These are phyloP conservation scores for Ballota nigra DNA, from an alignment of 257 asterid species.

Conservation along the genomic window DNA sequence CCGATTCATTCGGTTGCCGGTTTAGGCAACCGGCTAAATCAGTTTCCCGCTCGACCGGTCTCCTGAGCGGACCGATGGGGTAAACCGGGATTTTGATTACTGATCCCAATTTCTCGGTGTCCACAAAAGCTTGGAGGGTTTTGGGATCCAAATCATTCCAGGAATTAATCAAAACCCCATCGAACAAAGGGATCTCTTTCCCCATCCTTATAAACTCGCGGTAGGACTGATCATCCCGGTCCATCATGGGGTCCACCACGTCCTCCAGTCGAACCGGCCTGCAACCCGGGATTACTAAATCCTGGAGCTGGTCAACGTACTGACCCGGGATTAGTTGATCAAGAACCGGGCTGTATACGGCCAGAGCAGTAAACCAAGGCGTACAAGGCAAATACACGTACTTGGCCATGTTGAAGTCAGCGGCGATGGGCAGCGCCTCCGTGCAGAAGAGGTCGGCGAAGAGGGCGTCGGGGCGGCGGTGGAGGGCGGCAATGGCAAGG, in stretches of 20 bases:
- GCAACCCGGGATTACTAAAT: slow-evolving; percentile 60
- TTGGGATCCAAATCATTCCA: slow-evolving; percentile 59
- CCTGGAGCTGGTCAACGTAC: slow-evolving; percentile 40
- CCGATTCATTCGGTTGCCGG: slow-evolving; percentile 55
- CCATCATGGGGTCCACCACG: slow-evolving; percentile 62
- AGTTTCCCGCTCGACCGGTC: slow-evolving; percentile 23
- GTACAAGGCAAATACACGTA: background rate
- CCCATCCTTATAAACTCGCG: slow-evolving; percentile 33
- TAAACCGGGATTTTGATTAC: slow-evolving; percentile 43
- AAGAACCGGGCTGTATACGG: slow-evolving; percentile 50
- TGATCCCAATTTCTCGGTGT: slow-evolving; percentile 27
- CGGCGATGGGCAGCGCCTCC: slow-evolving; percentile 42
- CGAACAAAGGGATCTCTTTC: slow-evolving; percentile 19
- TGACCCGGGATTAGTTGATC: slow-evolving; percentile 44
- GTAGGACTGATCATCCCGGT: slow-evolving; percentile 51
- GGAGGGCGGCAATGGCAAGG: slow-evolving; percentile 42
- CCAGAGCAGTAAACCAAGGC: slow-evolving; percentile 48
- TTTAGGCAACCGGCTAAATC: slow-evolving; percentile 44
- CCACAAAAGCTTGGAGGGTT: slow-evolving; percentile 45
- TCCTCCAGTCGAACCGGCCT: slow-evolving; percentile 64
- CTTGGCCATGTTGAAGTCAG: slow-evolving; percentile 43
- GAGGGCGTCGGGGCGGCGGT: slow-evolving; percentile 47
- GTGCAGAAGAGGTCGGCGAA: slow-evolving; percentile 54
- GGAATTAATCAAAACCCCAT: slow-evolving; percentile 65
- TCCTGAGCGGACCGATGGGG: slow-evolving; percentile 56